Conservation (phyloP, 2,329 filamentous ascomycete species). For the Diatrype stigma region DNA sequence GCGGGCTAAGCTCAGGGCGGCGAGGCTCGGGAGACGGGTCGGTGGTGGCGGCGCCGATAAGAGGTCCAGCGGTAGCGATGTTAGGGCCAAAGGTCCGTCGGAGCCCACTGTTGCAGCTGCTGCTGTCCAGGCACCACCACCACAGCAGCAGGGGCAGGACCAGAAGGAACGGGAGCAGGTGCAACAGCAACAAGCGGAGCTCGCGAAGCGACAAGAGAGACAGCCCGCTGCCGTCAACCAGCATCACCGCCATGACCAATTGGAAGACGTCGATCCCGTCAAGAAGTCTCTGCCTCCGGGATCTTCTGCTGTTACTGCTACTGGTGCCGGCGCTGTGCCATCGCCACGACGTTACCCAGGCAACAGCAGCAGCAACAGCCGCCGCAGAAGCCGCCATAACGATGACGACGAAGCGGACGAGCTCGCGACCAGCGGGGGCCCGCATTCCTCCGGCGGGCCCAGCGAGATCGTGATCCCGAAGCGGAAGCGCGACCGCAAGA, state of each 20-base stretch:
- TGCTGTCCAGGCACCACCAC: not conserved
- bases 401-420: slow-evolving; percentile 1
- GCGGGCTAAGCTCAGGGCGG: slow-evolving; percentile 57
- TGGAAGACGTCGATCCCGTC: slow-evolving; percentile 22
- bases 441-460: not conserved
- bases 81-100: no score
- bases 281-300: slow-evolving; percentile 14
- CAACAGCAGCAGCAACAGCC: not conserved
- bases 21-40: slow-evolving; percentile 29
- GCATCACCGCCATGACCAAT: no score
- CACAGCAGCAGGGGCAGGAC: not conserved
- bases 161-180: not conserved
- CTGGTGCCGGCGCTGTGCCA: not conserved
- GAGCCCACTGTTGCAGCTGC: slow-evolving; percentile 22
- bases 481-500: slow-evolving; percentile 49
- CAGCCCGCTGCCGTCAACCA: slow-evolving; percentile 8
- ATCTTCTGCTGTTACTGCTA: not conserved
- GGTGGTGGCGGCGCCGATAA: not conserved
- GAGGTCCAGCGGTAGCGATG: no score
- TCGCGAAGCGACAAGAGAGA: not conserved
- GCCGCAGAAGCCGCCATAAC: slow-evolving; percentile 3
- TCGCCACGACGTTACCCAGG: not conserved
- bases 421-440: not conserved
- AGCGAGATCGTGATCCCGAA: slow-evolving; percentile 28
- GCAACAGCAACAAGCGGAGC: not conserved